Evolutionary conservation across 208 protist genomes (phyloP), one percentile per base, ranked within the genome.

Genomic region (Spongospora subterranea): DNA sequence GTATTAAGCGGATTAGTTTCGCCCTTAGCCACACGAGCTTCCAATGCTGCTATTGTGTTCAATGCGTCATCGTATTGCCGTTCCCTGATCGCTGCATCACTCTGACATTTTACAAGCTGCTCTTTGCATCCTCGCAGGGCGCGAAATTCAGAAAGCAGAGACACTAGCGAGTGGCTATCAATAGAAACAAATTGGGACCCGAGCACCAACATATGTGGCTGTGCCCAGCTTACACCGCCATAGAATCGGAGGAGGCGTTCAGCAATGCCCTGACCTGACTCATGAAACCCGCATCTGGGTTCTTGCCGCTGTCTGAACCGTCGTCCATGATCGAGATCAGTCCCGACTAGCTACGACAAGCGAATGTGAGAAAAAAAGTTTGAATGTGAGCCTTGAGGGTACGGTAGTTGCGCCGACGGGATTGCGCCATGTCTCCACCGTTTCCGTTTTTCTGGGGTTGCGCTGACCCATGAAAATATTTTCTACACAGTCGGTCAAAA

Each of bases 1-100:
- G 71, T 82, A 82, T 20, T 35, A 43, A n/a, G 11, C n/a, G 71
- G 71, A 43, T 82, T 82, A 13, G 71, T 82, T 82, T 82, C 71
- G 35, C 71, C 71, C 17, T n/a, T 6, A 82, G 71, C 71, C 11
- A 82, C 71, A 20, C 71, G 71, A 20, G 71, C 6, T 43, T 82
- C 71, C 71, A 82, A 82, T 43, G n/a, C 35, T n/a, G 71, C 6
- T 6, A 82, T 82, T 20, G 17, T 82, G 35, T 82, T n/a, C n/a
- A 82, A n/a, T 20, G 71, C 71, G 6, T 43, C 17, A 45, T 82
- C 71, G 13, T 45, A 43, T 43, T 82, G 17, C 13, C 40, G 35
- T 20, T 6, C 6, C n/a, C 35, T 35, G 35, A 35, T 82, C 6
- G 71, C n/a, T 13, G n/a, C 17, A 13, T 43, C 35, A 35, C 11